A percentile compares a stretch with the other conserved stretches of the same genome.
phyloP scores from a whole-genome alignment of 306 rosid genomes.

The Inga laurina region DNA sequence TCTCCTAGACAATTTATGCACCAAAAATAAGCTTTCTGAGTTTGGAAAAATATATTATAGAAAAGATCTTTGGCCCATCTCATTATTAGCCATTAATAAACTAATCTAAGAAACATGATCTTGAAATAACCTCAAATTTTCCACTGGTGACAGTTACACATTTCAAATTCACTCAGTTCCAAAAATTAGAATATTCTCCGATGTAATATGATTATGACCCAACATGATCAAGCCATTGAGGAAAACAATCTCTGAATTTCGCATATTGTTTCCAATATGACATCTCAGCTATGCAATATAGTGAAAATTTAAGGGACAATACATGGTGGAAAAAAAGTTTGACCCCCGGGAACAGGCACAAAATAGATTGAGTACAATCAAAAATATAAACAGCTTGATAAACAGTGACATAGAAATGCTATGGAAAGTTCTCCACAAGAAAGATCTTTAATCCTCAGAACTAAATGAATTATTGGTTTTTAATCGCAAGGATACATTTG shows the following conservation, averaged over 20 bases:
- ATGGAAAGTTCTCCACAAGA: background rate
- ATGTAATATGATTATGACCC: constrained; percentile 15
- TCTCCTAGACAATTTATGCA: constrained; percentile 3
- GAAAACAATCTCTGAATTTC: constrained; percentile 21
- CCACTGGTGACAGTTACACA: background rate
- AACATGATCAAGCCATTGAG: constrained; percentile 14
- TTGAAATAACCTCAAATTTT: constrained; percentile 1
- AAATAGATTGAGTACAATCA: constrained; percentile 9
- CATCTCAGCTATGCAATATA: constrained; percentile 8
- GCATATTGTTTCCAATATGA: background rate
- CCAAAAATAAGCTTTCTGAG: background rate
- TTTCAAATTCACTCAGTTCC: constrained; percentile 18
- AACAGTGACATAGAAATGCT: background rate
- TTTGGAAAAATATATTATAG: background rate
- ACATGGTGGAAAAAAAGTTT: background rate
- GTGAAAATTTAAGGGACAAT: constrained; percentile 1
- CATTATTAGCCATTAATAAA: background rate
- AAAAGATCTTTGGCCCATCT: background rate
- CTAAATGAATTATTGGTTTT: constrained; percentile 3
- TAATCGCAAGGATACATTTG: constrained; percentile 87
- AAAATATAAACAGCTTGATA: constrained; percentile 15
- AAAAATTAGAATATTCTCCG: constrained; percentile 12
- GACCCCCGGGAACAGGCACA: background rate
- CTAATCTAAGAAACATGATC: constrained; percentile 15
- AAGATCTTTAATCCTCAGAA: constrained; percentile 15